A percentile compares a stretch with the other conserved stretches of the same genome.
These are phyloP conservation scores for Coemansia guatemalensis DNA, from an alignment of 192 early-diverging fungal species.

Conservation along the genomic window DNA sequence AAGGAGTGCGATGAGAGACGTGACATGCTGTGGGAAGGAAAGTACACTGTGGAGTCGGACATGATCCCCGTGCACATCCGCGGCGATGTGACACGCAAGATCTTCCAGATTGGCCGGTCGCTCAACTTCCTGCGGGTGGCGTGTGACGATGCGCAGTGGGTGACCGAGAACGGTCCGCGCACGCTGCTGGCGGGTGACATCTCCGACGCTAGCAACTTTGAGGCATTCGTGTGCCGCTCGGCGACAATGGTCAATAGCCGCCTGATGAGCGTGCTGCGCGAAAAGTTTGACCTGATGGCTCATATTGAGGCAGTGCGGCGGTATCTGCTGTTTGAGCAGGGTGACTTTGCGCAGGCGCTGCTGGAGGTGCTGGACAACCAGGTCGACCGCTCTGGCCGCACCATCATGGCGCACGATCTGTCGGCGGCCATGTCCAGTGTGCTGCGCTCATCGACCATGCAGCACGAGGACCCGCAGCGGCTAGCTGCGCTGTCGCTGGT, in stretches of 20 bases:
- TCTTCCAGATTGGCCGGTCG: slow-evolving; percentile 82
- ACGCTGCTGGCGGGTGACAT: slow-evolving; percentile 53
- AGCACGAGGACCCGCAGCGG: slow-evolving; percentile 77
- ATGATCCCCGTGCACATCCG: slow-evolving; percentile 90
- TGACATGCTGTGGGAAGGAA: slow-evolving; percentile 80
- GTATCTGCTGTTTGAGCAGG: slow-evolving; percentile 90
- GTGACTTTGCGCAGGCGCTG: slow-evolving; percentile 90
- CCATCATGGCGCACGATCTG: slow-evolving; percentile 85
- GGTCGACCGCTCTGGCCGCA: slow-evolving; percentile 66
- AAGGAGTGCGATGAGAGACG: slow-evolving; percentile 54
- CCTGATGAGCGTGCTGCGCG: slow-evolving; percentile 77
- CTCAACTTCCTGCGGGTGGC: slow-evolving; percentile 78
- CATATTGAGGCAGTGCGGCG: slow-evolving; percentile 84
- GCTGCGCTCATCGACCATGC: slow-evolving; percentile 85
- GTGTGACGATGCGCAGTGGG: slow-evolving; percentile 64
- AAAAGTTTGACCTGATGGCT: slow-evolving; percentile 79
- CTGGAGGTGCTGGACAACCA: slow-evolving; percentile 73
- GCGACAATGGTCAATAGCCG: slow-evolving; percentile 71
- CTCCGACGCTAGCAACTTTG: slow-evolving; percentile 64
- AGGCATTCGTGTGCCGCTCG: slow-evolving; percentile 69
- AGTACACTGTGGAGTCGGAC: slow-evolving; percentile 70
- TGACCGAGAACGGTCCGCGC: slow-evolving; percentile 33
- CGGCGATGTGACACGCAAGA: slow-evolving; percentile 76
- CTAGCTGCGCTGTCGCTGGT: slow-evolving; percentile 54
- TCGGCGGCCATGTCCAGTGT: slow-evolving; percentile 83